phyloP scores from a whole-genome alignment of 768 basidiomycete species.

The Ramaria rubella region DNA sequence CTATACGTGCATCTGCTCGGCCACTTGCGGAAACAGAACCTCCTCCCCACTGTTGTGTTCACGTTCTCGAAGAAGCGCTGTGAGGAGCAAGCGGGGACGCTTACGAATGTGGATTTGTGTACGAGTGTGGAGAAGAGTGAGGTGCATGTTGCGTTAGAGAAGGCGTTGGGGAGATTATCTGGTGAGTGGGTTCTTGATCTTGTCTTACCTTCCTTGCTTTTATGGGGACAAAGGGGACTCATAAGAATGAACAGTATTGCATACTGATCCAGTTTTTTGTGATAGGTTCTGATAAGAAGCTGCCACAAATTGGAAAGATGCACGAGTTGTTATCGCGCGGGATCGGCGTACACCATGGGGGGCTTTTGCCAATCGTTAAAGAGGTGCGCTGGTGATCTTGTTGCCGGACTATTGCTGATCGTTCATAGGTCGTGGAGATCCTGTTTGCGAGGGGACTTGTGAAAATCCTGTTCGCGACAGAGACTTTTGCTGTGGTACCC shows the following conservation, averaged over 20 bases:
- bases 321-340: constrained; percentile 84
- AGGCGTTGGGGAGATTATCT: constrained; percentile 84
- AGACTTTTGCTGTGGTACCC: constrained; percentile 96
- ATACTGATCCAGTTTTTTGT: constrained; percentile 1
- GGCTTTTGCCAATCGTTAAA: constrained; percentile 92
- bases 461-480: constrained; percentile 95
- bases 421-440: constrained; percentile 80
- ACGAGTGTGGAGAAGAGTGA: constrained; percentile 92
- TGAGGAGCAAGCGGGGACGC: constrained; percentile 89
- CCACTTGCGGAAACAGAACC: constrained; percentile 73
- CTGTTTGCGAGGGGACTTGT: constrained; percentile 93
- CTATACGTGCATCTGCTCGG: constrained; percentile 90
- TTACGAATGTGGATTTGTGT: constrained; percentile 85
- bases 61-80: constrained; percentile 96
- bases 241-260: neutral
- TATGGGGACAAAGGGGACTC: too few relatives aligned
- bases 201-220: neutral
- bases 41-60: constrained; percentile 94
- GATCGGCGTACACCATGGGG: constrained; percentile 97
- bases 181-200: constrained; percentile 54
- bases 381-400: too few relatives aligned
- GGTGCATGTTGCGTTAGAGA: constrained; percentile 90
- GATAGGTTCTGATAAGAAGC: constrained; percentile 87
- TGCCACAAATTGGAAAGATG: constrained; percentile 92
- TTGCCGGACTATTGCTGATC: neutral